Evolutionary conservation across 805 yeast genomes (phyloP), one percentile per base, ranked within the genome.

Genomic region (Jamesozyma spencerorum): DNA sequence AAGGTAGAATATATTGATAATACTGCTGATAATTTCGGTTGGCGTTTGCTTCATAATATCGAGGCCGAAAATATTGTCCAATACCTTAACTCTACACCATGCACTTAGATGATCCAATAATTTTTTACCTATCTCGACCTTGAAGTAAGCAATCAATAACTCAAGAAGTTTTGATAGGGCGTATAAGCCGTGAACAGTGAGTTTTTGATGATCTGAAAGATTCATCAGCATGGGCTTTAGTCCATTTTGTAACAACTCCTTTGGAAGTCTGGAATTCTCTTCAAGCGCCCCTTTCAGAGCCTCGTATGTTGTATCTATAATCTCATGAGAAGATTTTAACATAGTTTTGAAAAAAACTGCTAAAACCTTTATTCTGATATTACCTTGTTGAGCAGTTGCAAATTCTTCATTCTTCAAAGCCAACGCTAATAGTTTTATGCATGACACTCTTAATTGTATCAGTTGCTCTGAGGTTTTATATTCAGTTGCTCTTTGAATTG

Each of bases 321-420:
- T 88, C 47, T 83, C 84, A 4, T 82, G 75, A 0, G 95, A 85
- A 36, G 80, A 79, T 38, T 88, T 84, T 55, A 92, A 78, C 56
- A 92, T 71, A 0, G 96, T 88, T 57, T 88, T 90, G 74, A 92
- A 92, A 59, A 92, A 90, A 0, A 92, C 96, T 5, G 95, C 94
- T 45, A 94, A 69, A 35, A 92, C 85, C 52, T 90, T 70, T 28
- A 86, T 80, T 53, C 97, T 69, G 2, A 90, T 82, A 54, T 81
- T 84, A 1, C 82, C 83, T 36, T 79, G 74, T 44, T 84, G 82
- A 5, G 83, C 79, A 24, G 79, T 68, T 0, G 88, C 72, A 53
- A 87, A 85, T 37, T 85, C 94, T 0, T 92, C 87, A 49, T 82
- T 85, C 2, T 87, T 79, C 30, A 90, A 63, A 0, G 97, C 95